These are phyloP conservation scores for Sclerotinia trifoliorum DNA, from an alignment of 2,329 filamentous ascomycete species.

Conservation along the genomic window DNA sequence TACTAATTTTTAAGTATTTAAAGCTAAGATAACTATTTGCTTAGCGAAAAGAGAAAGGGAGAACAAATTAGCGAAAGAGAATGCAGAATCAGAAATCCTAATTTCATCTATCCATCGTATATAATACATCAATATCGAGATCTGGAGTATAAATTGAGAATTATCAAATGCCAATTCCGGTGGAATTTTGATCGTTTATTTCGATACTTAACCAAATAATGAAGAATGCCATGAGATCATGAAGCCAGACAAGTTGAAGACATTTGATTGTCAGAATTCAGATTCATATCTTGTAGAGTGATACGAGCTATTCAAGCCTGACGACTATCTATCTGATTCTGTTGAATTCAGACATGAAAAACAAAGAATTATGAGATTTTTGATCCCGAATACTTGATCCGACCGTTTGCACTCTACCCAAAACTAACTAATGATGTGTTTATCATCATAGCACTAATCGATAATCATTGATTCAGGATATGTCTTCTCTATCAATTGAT, in stretches of 20 bases:
- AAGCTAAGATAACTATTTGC: too few species aligned
- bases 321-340: neutral
- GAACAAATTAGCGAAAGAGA: too few species aligned
- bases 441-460: too few species aligned
- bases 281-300: neutral
- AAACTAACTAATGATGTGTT: neutral
- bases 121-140: neutral
- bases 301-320: neutral
- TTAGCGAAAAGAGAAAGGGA: too few species aligned
- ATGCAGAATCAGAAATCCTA: neutral
- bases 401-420: neutral
- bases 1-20: neutral
- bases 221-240: neutral
- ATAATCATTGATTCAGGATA: too few species aligned
- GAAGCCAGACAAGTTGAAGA: neutral
- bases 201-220: neutral
- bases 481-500: too few species aligned
- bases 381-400: too few species aligned
- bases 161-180: neutral
- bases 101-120: neutral
- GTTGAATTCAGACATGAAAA: too few species aligned
- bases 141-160: neutral
- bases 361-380: too few species aligned
- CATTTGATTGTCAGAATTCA: neutral
- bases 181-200: neutral